Evolutionary conservation across 1,284 basidiomycete genomes (phyloP).

Genomic region (Moesziomyces parantarcticus): DNA sequence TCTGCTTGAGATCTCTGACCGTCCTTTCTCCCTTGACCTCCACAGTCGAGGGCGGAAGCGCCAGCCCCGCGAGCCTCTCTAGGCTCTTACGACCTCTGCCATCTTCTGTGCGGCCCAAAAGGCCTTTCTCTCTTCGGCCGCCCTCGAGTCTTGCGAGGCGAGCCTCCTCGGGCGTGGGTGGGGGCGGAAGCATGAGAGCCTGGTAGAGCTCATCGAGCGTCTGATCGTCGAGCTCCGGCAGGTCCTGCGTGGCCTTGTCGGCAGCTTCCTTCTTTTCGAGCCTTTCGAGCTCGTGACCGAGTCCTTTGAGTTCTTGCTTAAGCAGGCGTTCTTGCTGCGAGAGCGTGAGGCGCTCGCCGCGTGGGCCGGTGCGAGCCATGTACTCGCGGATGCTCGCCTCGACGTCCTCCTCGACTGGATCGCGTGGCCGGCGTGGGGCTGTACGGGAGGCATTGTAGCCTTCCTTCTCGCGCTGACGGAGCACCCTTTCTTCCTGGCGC

Average conservation of each 20-base stretch:
- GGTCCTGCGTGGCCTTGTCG: slow-evolving; percentile 42
- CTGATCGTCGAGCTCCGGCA: slow-evolving; percentile 60
- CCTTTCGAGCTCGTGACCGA: slow-evolving; percentile 44
- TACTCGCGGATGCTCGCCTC: slow-evolving; percentile 35
- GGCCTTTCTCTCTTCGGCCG: slow-evolving; percentile 19
- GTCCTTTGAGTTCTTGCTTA: slow-evolving; percentile 47
- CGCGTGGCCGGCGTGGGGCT: slow-evolving; percentile 1
- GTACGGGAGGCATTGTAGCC: background rate
- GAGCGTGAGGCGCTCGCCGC: slow-evolving; percentile 36
- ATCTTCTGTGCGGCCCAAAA: background rate
- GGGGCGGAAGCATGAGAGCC: slow-evolving; percentile 50
- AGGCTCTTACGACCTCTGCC: slow-evolving; percentile 15
- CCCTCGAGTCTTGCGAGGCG: slow-evolving; percentile 37
- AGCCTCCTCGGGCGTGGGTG: slow-evolving; percentile 33
- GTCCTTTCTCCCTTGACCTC: slow-evolving; percentile 14
- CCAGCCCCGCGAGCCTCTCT: background rate
- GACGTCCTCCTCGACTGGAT: slow-evolving; percentile 27
- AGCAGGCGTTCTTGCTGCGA: slow-evolving; percentile 43
- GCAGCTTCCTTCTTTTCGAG: slow-evolving; percentile 49
- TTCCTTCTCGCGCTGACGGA: slow-evolving; percentile 37
- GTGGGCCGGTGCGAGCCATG: slow-evolving; percentile 42
- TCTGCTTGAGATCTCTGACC: slow-evolving; percentile 24
- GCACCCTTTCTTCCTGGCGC: slow-evolving; percentile 19
- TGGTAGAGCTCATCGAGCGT: slow-evolving; percentile 59
- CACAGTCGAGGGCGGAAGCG: slow-evolving; percentile 7